A percentile compares a stretch with the other conserved stretches of the same genome.
These are phyloP conservation scores for Mortierella antarctica DNA, from an alignment of 192 early-diverging fungal species.

Conservation along the genomic window DNA sequence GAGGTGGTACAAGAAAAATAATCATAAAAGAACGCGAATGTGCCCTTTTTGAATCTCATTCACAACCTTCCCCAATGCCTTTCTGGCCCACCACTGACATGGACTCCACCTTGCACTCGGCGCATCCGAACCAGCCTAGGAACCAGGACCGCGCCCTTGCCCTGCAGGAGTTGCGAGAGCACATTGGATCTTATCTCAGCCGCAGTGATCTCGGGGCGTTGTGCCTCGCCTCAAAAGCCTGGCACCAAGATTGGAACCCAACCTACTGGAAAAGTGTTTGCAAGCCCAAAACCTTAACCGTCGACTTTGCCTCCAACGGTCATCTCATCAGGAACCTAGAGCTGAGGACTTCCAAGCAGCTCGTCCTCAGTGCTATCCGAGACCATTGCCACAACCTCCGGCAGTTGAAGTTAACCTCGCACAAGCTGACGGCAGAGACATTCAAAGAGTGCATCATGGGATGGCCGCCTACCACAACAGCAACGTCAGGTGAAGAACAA, in stretches of 20 bases:
- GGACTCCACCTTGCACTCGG: too few relatives aligned
- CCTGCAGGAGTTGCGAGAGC: slow-evolving; percentile 1
- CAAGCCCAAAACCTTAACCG: neutral
- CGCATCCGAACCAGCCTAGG: neutral
- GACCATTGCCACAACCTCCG: slow-evolving; percentile 8
- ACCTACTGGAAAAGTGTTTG: slow-evolving; percentile 6
- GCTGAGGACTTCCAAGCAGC: neutral
- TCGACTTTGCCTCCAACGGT: neutral
- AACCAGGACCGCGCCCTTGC: neutral
- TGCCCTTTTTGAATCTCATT: too few relatives aligned
- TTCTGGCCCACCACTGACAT: too few relatives aligned
- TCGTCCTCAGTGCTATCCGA: neutral
- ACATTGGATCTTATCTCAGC: neutral
- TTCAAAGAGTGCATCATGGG: slow-evolving; percentile 1
- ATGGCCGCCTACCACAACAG: neutral
- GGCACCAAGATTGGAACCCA: slow-evolving; percentile 10
- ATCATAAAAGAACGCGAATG: too few relatives aligned
- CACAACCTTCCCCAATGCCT: too few relatives aligned
- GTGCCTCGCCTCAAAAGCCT: slow-evolving; percentile 6
- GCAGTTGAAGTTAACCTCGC: neutral
- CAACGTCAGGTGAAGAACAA: too few relatives aligned
- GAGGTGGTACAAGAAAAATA: too few relatives aligned
- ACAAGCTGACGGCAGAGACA: neutral
- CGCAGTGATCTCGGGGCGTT: neutral
- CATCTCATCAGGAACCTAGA: neutral